Base-by-base conservation (phyloP, 257 asterid species). In the Scutellaria barbata region DNA sequence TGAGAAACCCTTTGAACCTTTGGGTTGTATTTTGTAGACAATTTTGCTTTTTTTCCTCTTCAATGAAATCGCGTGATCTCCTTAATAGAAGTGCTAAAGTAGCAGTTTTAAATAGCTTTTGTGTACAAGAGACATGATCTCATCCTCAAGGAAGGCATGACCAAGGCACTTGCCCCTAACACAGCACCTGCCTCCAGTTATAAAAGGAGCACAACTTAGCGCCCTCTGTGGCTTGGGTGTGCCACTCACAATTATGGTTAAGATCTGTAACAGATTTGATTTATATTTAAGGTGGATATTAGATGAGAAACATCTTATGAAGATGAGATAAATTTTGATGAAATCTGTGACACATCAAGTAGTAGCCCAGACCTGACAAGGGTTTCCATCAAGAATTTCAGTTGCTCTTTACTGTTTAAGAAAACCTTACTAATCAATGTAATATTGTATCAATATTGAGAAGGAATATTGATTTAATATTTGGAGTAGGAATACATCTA, bases 261-360 rank as follows among this genome's bases (percentile, higher is more conserved):
- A 16, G 63, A 66, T 58, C 43, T 35, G 66, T 55, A 16, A 20
- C 47, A 11, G 40, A 39, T 25, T n/a, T 75, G 46, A 10, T 16
- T 45, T 71, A 47, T 39, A 16, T 40, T 54, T 43, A 60, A 17
- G 9, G 35, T 17, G 71, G 58, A 39, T 51, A 22, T 35, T 10
- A 10, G 53, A 59, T 12, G 12, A 46, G 35, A 10, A 55, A 17
- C 50, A 13, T 42, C 37, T 22, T 56, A 18, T 8, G 5, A 5
- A 8, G 22, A 37, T 53, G 18, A 40, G 64, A 58, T 7, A 40
- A 59, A 40, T 50, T 2, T 4, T 69, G 59, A 41, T 54, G 63
- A 63, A 63, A 14, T 37, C 13, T 11, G 11, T 5, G 17, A 5
- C 16, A 35, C 39, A 5, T 9, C 41, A 46, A 53, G 30, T 12